Conservation (phyloP, 2,329 filamentous ascomycete genomes). For the Geosmithia morbida region DNA sequence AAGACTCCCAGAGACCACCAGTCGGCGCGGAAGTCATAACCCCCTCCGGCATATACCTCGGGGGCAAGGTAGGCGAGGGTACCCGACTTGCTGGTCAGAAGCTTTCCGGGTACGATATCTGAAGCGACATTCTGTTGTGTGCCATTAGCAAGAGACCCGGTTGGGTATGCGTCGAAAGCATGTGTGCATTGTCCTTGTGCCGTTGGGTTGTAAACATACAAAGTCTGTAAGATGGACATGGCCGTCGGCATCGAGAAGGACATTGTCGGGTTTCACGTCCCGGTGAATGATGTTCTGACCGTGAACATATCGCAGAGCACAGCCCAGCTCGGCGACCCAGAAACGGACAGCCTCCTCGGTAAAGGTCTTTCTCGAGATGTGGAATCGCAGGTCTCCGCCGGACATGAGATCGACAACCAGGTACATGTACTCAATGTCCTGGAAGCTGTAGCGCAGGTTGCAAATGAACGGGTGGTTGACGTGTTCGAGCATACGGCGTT, state of each 20-base stretch:
- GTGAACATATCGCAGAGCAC: constrained; percentile 79
- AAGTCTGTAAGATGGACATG: constrained; percentile 98
- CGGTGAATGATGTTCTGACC: constrained; percentile 78
- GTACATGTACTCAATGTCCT: constrained; percentile 99
- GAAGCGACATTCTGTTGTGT: constrained; percentile 79
- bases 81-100: constrained; percentile 87
- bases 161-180: no score
- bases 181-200: no score
- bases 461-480: constrained; percentile 96
- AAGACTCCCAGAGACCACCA: constrained; percentile 98
- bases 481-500: constrained; percentile 95
- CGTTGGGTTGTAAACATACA: constrained; percentile 51
- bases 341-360: constrained; percentile 94
- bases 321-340: constrained; percentile 91
- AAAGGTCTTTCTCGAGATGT: constrained; percentile 95
- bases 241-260: constrained; percentile 73
- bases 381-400: constrained; percentile 89
- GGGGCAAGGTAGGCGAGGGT: constrained; percentile 92
- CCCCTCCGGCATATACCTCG: constrained; percentile 82
- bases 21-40: constrained; percentile 82
- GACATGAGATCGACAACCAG: constrained; percentile 97
- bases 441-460: constrained; percentile 97
- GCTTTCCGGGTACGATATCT: constrained; percentile 70
- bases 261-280: constrained; percentile 87
- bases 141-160: constrained; percentile 7